Base-by-base conservation (phyloP, 1,284 basidiomycete species). In the Ceratobasidium sp. region DNA sequence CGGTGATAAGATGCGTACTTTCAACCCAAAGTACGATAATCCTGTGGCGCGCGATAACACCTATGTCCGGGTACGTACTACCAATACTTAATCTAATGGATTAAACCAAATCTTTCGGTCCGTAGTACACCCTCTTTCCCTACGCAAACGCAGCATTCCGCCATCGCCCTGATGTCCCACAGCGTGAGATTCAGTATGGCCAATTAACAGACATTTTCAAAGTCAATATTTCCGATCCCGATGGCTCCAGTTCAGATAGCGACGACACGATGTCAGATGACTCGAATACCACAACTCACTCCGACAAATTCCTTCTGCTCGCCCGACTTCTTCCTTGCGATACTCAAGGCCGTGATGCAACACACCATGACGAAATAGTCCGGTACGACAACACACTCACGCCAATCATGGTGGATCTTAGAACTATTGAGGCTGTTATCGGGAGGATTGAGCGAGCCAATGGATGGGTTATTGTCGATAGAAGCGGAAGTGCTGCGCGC, bases 121-220 rank as follows among this genome's bases (percentile, higher is more conserved):
- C 50, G 26, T 46, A 61, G 61, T 63, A 63, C 21, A n/a, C 21
- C 3, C 46, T 63, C 6, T 6, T 49, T 6, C 61, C 61, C 9
- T 43, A 49, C 26, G 44, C 23, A 2, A 63, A 63, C 44, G 44
- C 61, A 11, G 26, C 44, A 5, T 47, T 30, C 26, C 21, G 44
- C 13, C 7, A 23, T n/a, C 44, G 43, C 43, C 44, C n/a, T 13
- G 16, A 32, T 46, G 28, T 49, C 18, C 43, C 26, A 32, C 14
- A 16, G 6, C 52, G 49, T 14, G 21, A 38, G n/a, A 67, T 13
- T n/a, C 50, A 67, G 13, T 55, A 67, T n/a, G 64, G 64, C 26
- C 50, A 18, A n/a, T 14, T 55, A 3, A 14, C 30, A 8, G 64
- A 55, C 28, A 55, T 67, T 14, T 67, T 38, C 28, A 21, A 55